A percentile compares a stretch with the other conserved stretches of the same genome.
Conservation (phyloP, 2,329 filamentous ascomycete species). For the Xylaria sp. region DNA sequence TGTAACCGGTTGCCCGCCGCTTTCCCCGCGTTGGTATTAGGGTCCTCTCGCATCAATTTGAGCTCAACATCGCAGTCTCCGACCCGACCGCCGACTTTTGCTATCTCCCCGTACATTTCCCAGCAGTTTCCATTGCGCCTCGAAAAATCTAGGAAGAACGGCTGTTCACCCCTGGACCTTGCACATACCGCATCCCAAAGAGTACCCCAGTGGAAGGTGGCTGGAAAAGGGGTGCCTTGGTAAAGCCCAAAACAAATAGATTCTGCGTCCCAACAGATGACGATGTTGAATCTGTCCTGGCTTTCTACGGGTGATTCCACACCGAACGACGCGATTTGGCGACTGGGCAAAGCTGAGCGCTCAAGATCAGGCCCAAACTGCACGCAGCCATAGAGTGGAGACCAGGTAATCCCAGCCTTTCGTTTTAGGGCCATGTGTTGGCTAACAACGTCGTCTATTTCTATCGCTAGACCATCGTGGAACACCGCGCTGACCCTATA, state of each 20-base stretch:
- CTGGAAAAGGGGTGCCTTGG: neutral
- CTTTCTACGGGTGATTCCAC: neutral
- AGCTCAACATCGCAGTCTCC: neutral
- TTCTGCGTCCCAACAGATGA: constrained; percentile 3
- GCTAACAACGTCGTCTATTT: neutral
- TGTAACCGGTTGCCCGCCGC: constrained; percentile 14
- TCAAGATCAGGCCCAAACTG: neutral
- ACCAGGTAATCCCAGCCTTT: constrained; percentile 4
- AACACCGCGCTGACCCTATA: neutral
- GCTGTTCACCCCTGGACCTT: too few relatives aligned
- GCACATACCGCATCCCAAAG: neutral
- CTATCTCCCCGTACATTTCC: constrained; percentile 14
- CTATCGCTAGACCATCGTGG: neutral
- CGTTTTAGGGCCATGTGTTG: neutral
- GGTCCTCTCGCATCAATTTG: constrained; percentile 13
- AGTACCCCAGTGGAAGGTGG: neutral
- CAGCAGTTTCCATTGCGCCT: constrained; percentile 2
- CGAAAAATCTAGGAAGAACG: neutral
- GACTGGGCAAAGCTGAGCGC: neutral
- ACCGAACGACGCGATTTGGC: neutral
- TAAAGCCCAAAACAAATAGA: constrained; percentile 8
- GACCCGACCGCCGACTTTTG: neutral
- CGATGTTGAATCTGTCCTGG: neutral
- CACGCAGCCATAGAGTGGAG: constrained; percentile 8
- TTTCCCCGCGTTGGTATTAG: constrained; percentile 1